phyloP scores from a whole-genome alignment of 345 rosid species.

The Psidium friedrichsthalianum region DNA sequence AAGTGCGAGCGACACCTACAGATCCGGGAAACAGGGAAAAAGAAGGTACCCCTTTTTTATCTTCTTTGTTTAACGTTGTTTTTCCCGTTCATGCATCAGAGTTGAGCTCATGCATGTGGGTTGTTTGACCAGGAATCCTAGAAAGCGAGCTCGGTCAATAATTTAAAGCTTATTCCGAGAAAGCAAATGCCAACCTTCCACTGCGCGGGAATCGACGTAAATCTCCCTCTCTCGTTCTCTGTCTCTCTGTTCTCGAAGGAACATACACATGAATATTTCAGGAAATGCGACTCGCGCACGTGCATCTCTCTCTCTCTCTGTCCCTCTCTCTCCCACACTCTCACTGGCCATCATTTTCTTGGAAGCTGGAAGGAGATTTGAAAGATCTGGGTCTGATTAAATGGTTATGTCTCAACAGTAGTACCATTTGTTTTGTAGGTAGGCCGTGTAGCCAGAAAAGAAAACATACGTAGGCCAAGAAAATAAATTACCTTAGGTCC shows the following conservation, averaged over 20 bases:
- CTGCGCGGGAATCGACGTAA: conserved; percentile 6
- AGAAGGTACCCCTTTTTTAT: not conserved
- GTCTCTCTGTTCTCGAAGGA: not conserved
- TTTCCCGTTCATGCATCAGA: not conserved
- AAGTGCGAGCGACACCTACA: not conserved
- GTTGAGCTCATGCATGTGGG: not conserved
- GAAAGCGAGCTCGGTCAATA: conserved; percentile 1
- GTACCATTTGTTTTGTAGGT: not conserved
- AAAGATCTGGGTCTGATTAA: not conserved
- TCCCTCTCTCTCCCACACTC: not conserved
- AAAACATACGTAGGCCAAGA: not conserved
- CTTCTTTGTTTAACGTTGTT: not conserved
- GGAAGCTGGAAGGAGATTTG: not conserved
- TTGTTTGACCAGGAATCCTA: not conserved
- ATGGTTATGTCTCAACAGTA: not conserved
- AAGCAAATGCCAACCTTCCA: not conserved
- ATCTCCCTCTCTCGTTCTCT: too few species aligned
- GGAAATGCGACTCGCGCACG: not conserved
- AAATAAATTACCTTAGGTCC: not conserved
- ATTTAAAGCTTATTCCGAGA: not conserved
- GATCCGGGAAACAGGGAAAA: conserved; percentile 23
- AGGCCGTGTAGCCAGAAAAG: not conserved
- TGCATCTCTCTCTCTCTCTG: not conserved
- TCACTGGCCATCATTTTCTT: not conserved
- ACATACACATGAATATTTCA: not conserved